Evolutionary conservation across 2,329 filamentous ascomycete genomes (phyloP), one percentile per base, ranked within the genome.

Genomic region (Teratosphaeria nubilosa): DNA sequence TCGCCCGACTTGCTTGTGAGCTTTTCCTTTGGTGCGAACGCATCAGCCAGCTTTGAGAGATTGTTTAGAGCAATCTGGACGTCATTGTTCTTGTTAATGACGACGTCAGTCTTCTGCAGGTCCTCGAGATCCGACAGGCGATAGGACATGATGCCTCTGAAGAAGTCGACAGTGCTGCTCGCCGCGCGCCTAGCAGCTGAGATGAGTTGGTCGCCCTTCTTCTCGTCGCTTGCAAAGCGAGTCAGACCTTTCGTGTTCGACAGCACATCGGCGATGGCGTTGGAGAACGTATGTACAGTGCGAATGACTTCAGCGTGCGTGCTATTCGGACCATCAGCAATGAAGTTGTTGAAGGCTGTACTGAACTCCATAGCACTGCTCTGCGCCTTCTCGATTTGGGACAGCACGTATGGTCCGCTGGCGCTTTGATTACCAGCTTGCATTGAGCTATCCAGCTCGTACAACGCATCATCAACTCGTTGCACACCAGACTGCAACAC

Each of bases 391-490:
- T 99, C 94, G 59, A 97, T 91, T 73, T 97, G 92, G 1, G 92
- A 97, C 55, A 99, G 80, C 13, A 99, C 91, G 70, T 95, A 97
- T 1, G 92, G 84, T 14, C 94, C 91, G 48, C 91, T 95, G 0
- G 94, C 94, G 69, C 95, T 99, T 76, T 97, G 94, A 77, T 99
- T 99, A 73, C 94, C 94, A 48, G 92, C 94, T 73, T 97, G 92
- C 91, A 97, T 97, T 22, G 88, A 88, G 22, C 94, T 97, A 74
- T 99, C 94, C 51, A 99, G 80, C 74, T 99, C 94, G 75, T 99
- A 99, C 37, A 99, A 79, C 51, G 94, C 91, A 74, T 99, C 94
- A 68, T 99, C 94, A 14, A 99, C 91, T 51, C 94, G 87, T 68
- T 94, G 86, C 24, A 97, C 90, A 65, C 91, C 94, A 54, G 90